These are phyloP conservation scores for Alternaria atra DNA, from an alignment of 2,329 filamentous ascomycete genomes.

Conservation along the genomic window DNA sequence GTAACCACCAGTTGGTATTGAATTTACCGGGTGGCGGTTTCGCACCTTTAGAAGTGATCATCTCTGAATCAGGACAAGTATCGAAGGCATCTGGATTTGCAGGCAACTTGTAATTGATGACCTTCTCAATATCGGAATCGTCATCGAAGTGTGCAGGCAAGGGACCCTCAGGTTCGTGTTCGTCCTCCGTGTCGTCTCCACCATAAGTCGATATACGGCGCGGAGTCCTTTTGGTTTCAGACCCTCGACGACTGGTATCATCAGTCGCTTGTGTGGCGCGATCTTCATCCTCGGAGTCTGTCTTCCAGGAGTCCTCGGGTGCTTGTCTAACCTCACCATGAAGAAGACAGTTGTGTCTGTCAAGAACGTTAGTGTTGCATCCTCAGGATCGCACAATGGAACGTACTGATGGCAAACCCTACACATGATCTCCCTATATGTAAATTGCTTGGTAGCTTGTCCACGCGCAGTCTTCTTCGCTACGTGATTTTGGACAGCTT, in stretches of 20 bases:
- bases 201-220: not conserved
- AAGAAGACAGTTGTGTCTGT: conserved; percentile 50
- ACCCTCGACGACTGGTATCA: conserved; percentile 6
- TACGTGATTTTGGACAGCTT: conserved; percentile 19
- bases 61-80: conserved; percentile 6
- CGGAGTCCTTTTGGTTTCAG: not conserved
- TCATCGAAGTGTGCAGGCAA: conserved; percentile 22
- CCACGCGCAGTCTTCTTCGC: conserved; percentile 10
- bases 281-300: conserved; percentile 11
- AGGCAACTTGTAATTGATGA: conserved; percentile 37
- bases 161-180: not conserved
- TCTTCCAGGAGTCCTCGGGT: conserved; percentile 22
- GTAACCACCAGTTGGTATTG: conserved; percentile 29
- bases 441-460: conserved; percentile 15
- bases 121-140: conserved; percentile 33
- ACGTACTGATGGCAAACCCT: conserved; percentile 47
- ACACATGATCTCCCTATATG: conserved; percentile 36
- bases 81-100: conserved; percentile 26
- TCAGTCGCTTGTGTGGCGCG: conserved; percentile 10
- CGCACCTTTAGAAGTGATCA: not conserved
- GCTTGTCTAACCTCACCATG: conserved; percentile 54
- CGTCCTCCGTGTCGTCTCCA: not conserved
- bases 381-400: not conserved
- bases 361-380: conserved; percentile 5
- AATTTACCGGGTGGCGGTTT: conserved; percentile 24